Evolutionary conservation across 495 filamentous ascomycete genomes (phyloP).

Genomic region (Ramalina peruviana): DNA sequence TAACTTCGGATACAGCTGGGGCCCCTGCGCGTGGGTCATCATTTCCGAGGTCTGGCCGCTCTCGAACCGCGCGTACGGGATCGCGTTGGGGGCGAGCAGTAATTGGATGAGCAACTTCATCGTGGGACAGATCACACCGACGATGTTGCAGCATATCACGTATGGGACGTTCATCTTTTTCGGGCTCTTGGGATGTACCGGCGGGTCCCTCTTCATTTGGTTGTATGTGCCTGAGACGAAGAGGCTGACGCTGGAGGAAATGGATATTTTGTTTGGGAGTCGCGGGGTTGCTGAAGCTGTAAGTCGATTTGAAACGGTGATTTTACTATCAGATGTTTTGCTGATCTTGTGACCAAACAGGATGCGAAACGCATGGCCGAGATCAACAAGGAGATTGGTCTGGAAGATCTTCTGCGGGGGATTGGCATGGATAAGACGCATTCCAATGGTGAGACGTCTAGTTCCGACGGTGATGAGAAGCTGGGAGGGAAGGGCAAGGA

Average conservation of each 20-base stretch:
- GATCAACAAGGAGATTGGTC: conserved; percentile 59
- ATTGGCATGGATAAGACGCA: neutral
- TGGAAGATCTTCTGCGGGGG: conserved; percentile 22
- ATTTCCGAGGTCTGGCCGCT: conserved; percentile 69
- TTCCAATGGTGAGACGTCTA: neutral
- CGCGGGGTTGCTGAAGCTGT: conserved; percentile 22
- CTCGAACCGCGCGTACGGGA: conserved; percentile 58
- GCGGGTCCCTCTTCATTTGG: conserved; percentile 18
- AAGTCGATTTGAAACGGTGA: too few relatives aligned
- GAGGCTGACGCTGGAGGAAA: conserved; percentile 37
- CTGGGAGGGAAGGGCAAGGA: neutral
- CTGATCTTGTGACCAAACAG: conserved; percentile 22
- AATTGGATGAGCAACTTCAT: conserved; percentile 61
- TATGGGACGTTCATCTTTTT: conserved; percentile 30
- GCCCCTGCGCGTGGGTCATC: conserved; percentile 49
- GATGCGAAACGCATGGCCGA: conserved; percentile 60
- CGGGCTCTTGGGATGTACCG: conserved; percentile 3
- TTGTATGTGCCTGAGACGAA: conserved; percentile 51
- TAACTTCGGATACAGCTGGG: conserved; percentile 19
- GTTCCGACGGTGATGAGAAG: neutral
- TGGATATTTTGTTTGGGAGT: conserved; percentile 25
- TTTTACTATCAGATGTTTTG: too few relatives aligned
- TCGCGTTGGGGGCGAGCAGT: conserved; percentile 50
- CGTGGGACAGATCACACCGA: conserved; percentile 45
- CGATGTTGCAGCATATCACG: conserved; percentile 37